These are phyloP conservation scores for Erodium trifolium DNA, from an alignment of 441 rosid genomes.

Conservation along the genomic window DNA sequence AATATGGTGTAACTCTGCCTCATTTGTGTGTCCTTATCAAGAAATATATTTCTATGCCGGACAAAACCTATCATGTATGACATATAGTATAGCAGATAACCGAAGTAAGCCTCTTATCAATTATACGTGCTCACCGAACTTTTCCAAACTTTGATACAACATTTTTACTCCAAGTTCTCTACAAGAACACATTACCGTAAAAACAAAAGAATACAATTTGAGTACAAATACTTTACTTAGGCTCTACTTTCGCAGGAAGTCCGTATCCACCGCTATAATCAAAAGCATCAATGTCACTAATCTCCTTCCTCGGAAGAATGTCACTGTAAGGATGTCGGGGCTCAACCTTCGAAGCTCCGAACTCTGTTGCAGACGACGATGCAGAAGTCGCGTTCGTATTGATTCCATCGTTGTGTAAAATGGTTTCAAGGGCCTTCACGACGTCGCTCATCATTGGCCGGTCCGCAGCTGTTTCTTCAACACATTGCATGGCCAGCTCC, in stretches of 20 bases:
- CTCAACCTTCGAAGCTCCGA: constrained; percentile 44
- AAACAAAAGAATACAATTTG: too few species aligned
- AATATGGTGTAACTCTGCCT: too few species aligned
- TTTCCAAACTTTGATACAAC: not conserved
- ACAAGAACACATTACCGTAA: too few species aligned
- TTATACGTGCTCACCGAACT: not conserved
- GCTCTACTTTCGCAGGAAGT: constrained; percentile 49
- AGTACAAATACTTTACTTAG: constrained; percentile 27
- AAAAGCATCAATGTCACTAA: constrained; percentile 33
- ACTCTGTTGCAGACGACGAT: constrained; percentile 73
- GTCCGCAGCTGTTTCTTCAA: constrained; percentile 72
- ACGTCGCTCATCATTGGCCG: constrained; percentile 94
- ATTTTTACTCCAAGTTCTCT: not conserved
- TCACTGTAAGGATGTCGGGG: constrained; percentile 48
- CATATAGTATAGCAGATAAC: too few species aligned
- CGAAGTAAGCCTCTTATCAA: not conserved
- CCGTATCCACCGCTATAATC: constrained; percentile 69
- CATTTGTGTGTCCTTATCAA: too few species aligned
- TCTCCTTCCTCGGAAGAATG: constrained; percentile 33
- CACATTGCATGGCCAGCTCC: constrained; percentile 76
- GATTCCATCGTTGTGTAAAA: constrained; percentile 64
- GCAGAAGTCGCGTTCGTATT: constrained; percentile 70
- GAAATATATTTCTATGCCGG: too few species aligned
- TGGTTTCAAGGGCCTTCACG: constrained; percentile 73
- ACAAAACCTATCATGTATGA: too few species aligned